Evolutionary conservation across 2,329 filamentous ascomycete genomes (phyloP).

Genomic region (Amphichorda felina): DNA sequence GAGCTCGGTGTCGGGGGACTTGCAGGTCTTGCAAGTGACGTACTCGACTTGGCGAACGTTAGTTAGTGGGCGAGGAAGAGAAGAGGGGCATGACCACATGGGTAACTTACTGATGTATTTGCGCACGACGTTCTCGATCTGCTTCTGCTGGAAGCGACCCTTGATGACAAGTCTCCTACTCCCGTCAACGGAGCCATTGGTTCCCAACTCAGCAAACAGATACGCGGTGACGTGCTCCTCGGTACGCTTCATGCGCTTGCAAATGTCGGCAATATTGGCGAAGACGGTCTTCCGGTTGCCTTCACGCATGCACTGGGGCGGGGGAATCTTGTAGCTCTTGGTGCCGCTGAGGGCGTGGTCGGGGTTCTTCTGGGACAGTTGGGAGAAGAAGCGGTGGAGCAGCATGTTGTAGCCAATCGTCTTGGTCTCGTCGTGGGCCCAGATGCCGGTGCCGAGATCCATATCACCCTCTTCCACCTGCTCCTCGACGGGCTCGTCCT

Average conservation of each 20-base stretch:
- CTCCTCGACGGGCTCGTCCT: slow-evolving; percentile 39
- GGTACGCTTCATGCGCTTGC: slow-evolving; percentile 97
- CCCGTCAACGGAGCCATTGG: slow-evolving; percentile 88
- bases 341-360: slow-evolving; percentile 81
- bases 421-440: slow-evolving; percentile 68
- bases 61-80: slow-evolving; percentile 14
- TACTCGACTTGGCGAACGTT: slow-evolving; percentile 62
- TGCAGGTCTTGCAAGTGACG: slow-evolving; percentile 97
- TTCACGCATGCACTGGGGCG: slow-evolving; percentile 97
- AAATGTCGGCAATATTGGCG: slow-evolving; percentile 97
- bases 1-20: slow-evolving; percentile 86
- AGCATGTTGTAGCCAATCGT: slow-evolving; percentile 77
- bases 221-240: slow-evolving; percentile 97
- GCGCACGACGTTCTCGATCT: slow-evolving; percentile 93
- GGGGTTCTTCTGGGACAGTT: slow-evolving; percentile 91
- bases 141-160: slow-evolving; percentile 99
- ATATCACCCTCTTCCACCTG: slow-evolving; percentile 62
- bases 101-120: slow-evolving; percentile 74
- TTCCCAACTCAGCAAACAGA: slow-evolving; percentile 96
- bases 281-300: slow-evolving; percentile 99
- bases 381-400: slow-evolving; percentile 84
- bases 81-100: not conserved
- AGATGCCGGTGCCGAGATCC: slow-evolving; percentile 81
- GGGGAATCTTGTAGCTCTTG: slow-evolving; percentile 98
- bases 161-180: slow-evolving; percentile 92